Evolutionary conservation across 768 basidiomycete genomes (phyloP).

Genomic region (Pulveroboletus sp.): DNA sequence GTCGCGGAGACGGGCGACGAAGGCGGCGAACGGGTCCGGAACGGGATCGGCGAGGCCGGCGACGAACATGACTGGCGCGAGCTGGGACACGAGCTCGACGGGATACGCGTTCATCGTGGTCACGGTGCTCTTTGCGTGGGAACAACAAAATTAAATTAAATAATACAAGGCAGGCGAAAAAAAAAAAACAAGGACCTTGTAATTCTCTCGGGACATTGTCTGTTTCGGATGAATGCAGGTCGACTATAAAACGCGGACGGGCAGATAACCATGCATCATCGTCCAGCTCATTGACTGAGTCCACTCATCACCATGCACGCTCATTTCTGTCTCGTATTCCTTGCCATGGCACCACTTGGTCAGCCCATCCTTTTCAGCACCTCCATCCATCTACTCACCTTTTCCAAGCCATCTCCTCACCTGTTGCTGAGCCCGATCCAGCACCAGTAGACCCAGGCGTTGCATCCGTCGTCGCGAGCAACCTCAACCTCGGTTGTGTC

Average conservation of each 20-base stretch:
- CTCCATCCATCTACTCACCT: not conserved
- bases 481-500: conserved; percentile 22
- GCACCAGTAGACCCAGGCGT: conserved; percentile 23
- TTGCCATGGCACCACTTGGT: conserved; percentile 22
- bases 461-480: conserved; percentile 19
- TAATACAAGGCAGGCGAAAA: not conserved
- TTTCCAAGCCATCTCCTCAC: conserved; percentile 20
- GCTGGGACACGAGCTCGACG: conserved; percentile 81
- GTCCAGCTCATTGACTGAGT: conserved; percentile 12
- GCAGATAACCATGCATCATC: not conserved
- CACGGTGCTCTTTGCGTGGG: not conserved
- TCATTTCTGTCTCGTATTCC: conserved; percentile 22
- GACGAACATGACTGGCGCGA: conserved; percentile 92
- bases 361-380: not conserved
- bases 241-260: conserved; percentile 1
- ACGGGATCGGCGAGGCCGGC: conserved; percentile 56
- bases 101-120: conserved; percentile 88
- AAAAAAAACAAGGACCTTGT: conserved; percentile 9
- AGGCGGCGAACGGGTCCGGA: conserved; percentile 57
- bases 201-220: not conserved
- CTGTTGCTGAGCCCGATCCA: conserved; percentile 21
- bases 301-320: conserved; percentile 18
- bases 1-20: conserved; percentile 64
- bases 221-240: not conserved
- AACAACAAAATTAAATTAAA: too few relatives aligned